Evolutionary conservation across 495 filamentous ascomycete genomes (phyloP).

Genomic region (Ramalina intermedia): DNA sequence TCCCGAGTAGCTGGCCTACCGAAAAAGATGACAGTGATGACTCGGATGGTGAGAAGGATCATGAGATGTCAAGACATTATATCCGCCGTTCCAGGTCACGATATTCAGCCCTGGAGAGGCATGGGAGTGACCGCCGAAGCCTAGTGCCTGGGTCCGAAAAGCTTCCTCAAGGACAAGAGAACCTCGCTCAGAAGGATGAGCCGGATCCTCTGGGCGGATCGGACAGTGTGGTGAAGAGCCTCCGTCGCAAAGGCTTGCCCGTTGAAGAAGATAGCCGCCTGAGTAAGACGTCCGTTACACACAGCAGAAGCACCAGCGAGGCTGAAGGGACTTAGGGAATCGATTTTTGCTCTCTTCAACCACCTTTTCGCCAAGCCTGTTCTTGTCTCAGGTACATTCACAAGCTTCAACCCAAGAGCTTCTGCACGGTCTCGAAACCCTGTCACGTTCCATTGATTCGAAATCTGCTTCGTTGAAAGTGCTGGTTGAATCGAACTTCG

Average conservation of each 20-base stretch:
- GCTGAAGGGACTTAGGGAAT: slow-evolving; percentile 42
- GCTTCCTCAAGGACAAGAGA: slow-evolving; percentile 52
- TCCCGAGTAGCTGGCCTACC: slow-evolving; percentile 73
- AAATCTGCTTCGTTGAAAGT: slow-evolving; percentile 93
- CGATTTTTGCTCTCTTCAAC: slow-evolving; percentile 90
- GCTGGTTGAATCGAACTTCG: slow-evolving; percentile 92
- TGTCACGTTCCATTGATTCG: slow-evolving; percentile 85
- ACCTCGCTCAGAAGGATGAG: slow-evolving; percentile 74
- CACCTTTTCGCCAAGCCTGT: slow-evolving; percentile 82
- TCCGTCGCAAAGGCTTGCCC: slow-evolving; percentile 60
- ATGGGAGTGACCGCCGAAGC: slow-evolving; percentile 49
- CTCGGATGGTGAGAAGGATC: slow-evolving; percentile 45
- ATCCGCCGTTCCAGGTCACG: slow-evolving; percentile 54
- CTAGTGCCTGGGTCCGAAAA: slow-evolving; percentile 53
- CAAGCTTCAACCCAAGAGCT: slow-evolving; percentile 67
- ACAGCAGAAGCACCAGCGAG: background rate
- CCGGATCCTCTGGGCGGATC: slow-evolving; percentile 72
- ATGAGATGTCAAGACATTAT: slow-evolving; percentile 29
- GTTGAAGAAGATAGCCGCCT: slow-evolving; percentile 74
- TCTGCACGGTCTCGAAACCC: slow-evolving; percentile 61
- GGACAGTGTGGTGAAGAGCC: slow-evolving; percentile 68
- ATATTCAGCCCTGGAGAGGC: slow-evolving; percentile 71
- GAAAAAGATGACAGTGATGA: slow-evolving; percentile 61
- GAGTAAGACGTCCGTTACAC: slow-evolving; percentile 34
- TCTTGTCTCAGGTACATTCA: slow-evolving; percentile 80